Evolutionary conservation across 768 basidiomycete species (phyloP), one percentile per base, ranked within the genome.

Genomic region (Clathrus columnatus): DNA sequence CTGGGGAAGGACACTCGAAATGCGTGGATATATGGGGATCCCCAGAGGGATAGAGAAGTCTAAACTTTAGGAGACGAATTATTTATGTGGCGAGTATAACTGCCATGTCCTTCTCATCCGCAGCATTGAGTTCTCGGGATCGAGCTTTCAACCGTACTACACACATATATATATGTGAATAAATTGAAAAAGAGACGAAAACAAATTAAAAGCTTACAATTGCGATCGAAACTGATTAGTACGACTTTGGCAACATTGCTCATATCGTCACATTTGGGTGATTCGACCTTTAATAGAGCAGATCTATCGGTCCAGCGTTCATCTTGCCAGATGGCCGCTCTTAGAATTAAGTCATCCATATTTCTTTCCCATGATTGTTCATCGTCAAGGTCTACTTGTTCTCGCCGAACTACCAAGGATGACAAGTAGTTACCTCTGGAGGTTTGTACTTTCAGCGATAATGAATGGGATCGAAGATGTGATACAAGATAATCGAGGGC

Each of bases 291-390:
- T 50, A 97, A 76, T 66, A 95, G 72, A 3, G 73, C 74, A 0
- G 90, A 84, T 17, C 92, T 83, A 71, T 95, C 90, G 29, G 84
- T 73, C 83, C 92, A 97, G 65, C 97, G 91, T 29, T 91, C 87
- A 52, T 87, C 79, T 64, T 97, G 95, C 89, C 92, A 97, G 49
- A 88, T 78, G 17, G 91, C 93, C 30, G 92, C 87, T 63, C 88
- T 85, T 44, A 98, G 77, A 57, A 99, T 96, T 51, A 94, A 75
- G 63, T 98, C 95, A 64, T 98, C 96, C 90, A 96, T 93, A 58
- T 79, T 91, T 36, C 86, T 78, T 46, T 87, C 85, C 69, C 73
- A 72, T 4, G 68, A 66, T 56, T 60, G 60, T 60, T 71, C 70
- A 27, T 71, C 70, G 21, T 76, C 64, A 64, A 91, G 88, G 59